Percentiles rank a stretch among this genome's conserved stretches.
Conservation (phyloP, 2,329 filamentous ascomycete genomes). For the Verticillium nubilum region DNA sequence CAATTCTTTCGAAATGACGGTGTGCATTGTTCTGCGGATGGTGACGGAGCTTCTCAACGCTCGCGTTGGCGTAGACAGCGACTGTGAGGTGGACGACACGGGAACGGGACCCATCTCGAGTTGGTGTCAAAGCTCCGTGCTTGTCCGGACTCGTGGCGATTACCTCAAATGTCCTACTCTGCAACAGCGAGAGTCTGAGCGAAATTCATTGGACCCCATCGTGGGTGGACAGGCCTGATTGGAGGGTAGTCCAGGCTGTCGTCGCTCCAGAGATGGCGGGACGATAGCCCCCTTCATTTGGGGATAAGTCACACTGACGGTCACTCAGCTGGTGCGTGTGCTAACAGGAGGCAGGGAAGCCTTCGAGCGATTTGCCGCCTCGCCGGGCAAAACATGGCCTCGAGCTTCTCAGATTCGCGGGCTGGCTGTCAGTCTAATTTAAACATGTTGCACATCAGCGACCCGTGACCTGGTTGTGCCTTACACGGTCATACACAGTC, state of each 20-base stretch:
- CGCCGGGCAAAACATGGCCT: too few relatives aligned
- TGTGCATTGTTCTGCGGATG: background rate
- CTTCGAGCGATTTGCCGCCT: background rate
- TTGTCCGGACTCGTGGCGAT: slow-evolving; percentile 57
- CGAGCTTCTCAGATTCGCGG: too few relatives aligned
- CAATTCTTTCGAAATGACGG: slow-evolving; percentile 16
- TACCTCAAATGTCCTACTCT: background rate
- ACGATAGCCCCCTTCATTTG: slow-evolving; percentile 38
- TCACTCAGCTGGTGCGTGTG: slow-evolving; percentile 7
- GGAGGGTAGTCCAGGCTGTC: slow-evolving; percentile 41
- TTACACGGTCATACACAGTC: too few relatives aligned
- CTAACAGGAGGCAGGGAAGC: slow-evolving; percentile 15
- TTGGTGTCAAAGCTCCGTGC: slow-evolving; percentile 92
- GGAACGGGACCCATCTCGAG: slow-evolving; percentile 76
- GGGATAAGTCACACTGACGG: slow-evolving; percentile 41
- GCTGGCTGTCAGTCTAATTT: too few relatives aligned
- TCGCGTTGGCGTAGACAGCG: background rate
- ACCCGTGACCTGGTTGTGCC: too few relatives aligned
- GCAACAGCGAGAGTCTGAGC: background rate
- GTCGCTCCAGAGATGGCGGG: slow-evolving; percentile 45
- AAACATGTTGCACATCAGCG: too few relatives aligned
- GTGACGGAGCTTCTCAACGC: background rate
- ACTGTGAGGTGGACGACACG: slow-evolving; percentile 15
- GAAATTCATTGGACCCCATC: slow-evolving; percentile 15
- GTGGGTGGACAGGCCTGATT: slow-evolving; percentile 23